These are phyloP conservation scores for Diaporthe aspalathi DNA, from an alignment of 2,329 filamentous ascomycete species.

Conservation along the genomic window DNA sequence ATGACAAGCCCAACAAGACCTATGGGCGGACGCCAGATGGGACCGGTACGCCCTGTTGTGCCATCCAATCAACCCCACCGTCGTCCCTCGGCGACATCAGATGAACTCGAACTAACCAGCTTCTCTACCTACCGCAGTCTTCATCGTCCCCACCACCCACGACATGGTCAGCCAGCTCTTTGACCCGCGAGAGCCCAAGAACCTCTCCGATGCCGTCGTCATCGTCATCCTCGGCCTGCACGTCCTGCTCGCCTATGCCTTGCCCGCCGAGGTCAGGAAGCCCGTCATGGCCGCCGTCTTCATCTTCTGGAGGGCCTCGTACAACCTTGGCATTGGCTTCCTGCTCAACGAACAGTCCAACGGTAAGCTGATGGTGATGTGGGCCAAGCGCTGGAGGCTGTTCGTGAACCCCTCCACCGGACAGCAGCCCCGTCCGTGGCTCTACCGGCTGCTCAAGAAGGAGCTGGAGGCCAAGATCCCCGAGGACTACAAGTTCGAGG, in stretches of 20 bases:
- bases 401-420: slow-evolving; percentile 88
- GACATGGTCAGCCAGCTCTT: slow-evolving; percentile 99
- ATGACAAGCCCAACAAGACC: slow-evolving; percentile 71
- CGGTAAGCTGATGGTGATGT: slow-evolving; percentile 84
- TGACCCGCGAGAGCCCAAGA: slow-evolving; percentile 95
- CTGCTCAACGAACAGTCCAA: slow-evolving; percentile 91
- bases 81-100: neutral
- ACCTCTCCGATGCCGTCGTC: slow-evolving; percentile 85
- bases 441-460: slow-evolving; percentile 85
- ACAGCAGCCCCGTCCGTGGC: slow-evolving; percentile 81
- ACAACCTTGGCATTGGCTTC: slow-evolving; percentile 94
- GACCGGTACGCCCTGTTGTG: slow-evolving; percentile 69
- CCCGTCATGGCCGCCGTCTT: slow-evolving; percentile 86
- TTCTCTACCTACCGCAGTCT: slow-evolving; percentile 69
- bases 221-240: slow-evolving; percentile 81
- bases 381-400: slow-evolving; percentile 86
- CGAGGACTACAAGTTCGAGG: slow-evolving; percentile 91
- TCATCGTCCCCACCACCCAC: slow-evolving; percentile 94
- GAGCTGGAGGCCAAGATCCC: slow-evolving; percentile 97
- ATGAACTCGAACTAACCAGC: neutral
- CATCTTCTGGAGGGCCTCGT: slow-evolving; percentile 90
- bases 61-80: slow-evolving; percentile 13
- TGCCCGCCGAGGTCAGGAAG: slow-evolving; percentile 76
- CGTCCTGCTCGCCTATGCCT: slow-evolving; percentile 77
- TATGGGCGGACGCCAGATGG: slow-evolving; percentile 93